Conservation (phyloP, 2,329 filamentous ascomycete genomes). For the Xylariales sp. region DNA sequence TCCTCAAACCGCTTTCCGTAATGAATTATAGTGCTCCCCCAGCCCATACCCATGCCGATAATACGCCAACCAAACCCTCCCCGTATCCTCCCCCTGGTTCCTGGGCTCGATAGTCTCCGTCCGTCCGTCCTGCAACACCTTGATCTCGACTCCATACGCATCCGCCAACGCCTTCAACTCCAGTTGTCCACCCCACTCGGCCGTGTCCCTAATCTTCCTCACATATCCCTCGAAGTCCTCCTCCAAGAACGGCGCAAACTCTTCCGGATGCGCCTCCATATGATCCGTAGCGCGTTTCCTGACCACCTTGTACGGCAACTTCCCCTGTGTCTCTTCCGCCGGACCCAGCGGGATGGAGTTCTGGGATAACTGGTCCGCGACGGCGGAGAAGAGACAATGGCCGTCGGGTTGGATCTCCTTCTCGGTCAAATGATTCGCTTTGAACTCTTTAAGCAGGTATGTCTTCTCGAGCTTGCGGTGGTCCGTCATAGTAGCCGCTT, state of each 20-base stretch:
- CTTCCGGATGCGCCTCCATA: slow-evolving; percentile 68
- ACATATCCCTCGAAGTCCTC: slow-evolving; percentile 72
- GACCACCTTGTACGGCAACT: slow-evolving; percentile 59
- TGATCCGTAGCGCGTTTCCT: slow-evolving; percentile 70
- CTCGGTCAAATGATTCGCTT: slow-evolving; percentile 61
- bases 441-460: slow-evolving; percentile 65
- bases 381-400: slow-evolving; percentile 88
- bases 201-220: slow-evolving; percentile 74
- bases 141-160: slow-evolving; percentile 74
- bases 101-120: slow-evolving; percentile 67
- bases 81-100: slow-evolving; percentile 37
- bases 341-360: slow-evolving; percentile 38
- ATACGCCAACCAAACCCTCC: slow-evolving; percentile 85
- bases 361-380: slow-evolving; percentile 74
- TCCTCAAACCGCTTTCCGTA: slow-evolving; percentile 47
- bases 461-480: slow-evolving; percentile 64
- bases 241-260: slow-evolving; percentile 84
- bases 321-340: slow-evolving; percentile 24
- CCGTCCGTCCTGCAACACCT: slow-evolving; percentile 78
- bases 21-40: slow-evolving; percentile 95
- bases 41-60: slow-evolving; percentile 91
- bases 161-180: slow-evolving; percentile 82
- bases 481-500: slow-evolving; percentile 72
- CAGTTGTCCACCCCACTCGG: slow-evolving; percentile 93
- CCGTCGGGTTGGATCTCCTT: slow-evolving; percentile 83